A percentile compares a stretch with the other conserved stretches of the same genome.
Evolutionary conservation across 495 filamentous ascomycete species (phyloP).

Genomic region (Parachaetomium inaequale): DNA sequence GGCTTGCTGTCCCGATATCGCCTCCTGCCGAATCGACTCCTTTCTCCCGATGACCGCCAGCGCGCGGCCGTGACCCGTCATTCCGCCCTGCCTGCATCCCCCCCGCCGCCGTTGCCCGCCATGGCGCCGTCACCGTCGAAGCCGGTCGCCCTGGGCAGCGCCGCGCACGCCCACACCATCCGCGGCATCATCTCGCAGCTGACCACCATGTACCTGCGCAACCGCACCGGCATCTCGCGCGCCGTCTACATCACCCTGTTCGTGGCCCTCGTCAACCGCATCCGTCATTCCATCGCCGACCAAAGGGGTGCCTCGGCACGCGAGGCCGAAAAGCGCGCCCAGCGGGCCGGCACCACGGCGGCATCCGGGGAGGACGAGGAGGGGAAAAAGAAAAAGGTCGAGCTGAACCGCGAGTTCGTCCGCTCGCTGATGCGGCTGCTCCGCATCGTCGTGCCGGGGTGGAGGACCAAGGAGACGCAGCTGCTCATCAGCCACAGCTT

Average conservation of each 20-base stretch:
- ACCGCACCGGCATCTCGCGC: constrained; percentile 88
- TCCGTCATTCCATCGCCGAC: constrained; percentile 86
- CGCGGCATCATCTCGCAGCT: constrained; percentile 70
- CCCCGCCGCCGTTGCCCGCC: neutral
- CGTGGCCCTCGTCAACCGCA: constrained; percentile 79
- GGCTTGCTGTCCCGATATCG: neutral
- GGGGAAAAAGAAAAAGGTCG: constrained; percentile 72
- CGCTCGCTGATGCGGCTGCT: constrained; percentile 73
- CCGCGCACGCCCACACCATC: constrained; percentile 63
- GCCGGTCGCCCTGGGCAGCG: constrained; percentile 46
- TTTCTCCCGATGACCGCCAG: constrained; percentile 20
- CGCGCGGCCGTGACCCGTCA: neutral
- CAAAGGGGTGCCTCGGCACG: constrained; percentile 83
- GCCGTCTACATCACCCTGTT: constrained; percentile 90
- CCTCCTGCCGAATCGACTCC: neutral
- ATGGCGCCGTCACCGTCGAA: constrained; percentile 82
- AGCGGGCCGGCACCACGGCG: constrained; percentile 53
- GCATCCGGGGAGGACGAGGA: constrained; percentile 36
- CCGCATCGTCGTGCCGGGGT: constrained; percentile 84
- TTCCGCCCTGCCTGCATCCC: neutral
- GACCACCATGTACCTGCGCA: constrained; percentile 69
- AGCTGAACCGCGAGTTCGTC: constrained; percentile 95
- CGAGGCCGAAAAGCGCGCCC: constrained; percentile 59
- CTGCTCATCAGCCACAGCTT: constrained; percentile 80
- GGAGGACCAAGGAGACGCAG: constrained; percentile 81